Conservation (phyloP, 208 protist genomes). For the Acanthamoeba rhysodes region DNA sequence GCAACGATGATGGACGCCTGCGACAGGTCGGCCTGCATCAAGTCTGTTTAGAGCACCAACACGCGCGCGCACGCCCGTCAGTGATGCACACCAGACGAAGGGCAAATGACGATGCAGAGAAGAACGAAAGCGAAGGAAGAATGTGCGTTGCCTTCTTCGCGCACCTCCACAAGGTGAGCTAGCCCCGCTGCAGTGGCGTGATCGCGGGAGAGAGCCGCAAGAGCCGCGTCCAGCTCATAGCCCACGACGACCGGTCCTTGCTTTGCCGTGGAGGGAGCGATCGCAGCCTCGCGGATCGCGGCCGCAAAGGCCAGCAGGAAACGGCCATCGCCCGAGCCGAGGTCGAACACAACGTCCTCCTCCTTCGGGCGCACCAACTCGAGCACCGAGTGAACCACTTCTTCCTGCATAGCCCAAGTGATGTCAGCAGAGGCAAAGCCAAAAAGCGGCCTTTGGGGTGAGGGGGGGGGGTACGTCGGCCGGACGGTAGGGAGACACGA, state of each 20-base stretch:
- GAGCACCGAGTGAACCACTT: not conserved
- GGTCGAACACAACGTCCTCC: not conserved
- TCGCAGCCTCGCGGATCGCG: not conserved
- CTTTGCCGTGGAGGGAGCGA: not conserved
- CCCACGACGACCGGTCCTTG: not conserved
- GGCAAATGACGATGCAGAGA: not conserved
- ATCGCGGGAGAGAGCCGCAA: not conserved
- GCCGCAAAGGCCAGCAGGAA: not conserved
- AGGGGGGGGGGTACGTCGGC: not conserved
- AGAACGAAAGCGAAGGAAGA: not conserved
- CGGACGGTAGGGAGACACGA: not conserved
- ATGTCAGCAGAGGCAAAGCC: too few relatives aligned
- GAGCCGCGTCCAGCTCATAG: not conserved
- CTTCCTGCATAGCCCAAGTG: not conserved
- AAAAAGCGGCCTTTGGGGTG: not conserved
- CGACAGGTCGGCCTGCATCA: not conserved
- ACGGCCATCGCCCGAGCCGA: constrained; percentile 1
- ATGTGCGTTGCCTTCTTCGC: not conserved
- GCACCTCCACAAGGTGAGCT: not conserved
- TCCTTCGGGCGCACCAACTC: not conserved
- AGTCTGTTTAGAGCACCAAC: not conserved
- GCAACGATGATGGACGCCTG: not conserved
- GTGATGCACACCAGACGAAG: not conserved
- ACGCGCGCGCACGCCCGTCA: not conserved
- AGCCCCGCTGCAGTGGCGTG: not conserved